A percentile compares a stretch with the other conserved stretches of the same genome.
Evolutionary conservation across 768 basidiomycete genomes (phyloP).

Genomic region (Suillus fuscotomentosus): DNA sequence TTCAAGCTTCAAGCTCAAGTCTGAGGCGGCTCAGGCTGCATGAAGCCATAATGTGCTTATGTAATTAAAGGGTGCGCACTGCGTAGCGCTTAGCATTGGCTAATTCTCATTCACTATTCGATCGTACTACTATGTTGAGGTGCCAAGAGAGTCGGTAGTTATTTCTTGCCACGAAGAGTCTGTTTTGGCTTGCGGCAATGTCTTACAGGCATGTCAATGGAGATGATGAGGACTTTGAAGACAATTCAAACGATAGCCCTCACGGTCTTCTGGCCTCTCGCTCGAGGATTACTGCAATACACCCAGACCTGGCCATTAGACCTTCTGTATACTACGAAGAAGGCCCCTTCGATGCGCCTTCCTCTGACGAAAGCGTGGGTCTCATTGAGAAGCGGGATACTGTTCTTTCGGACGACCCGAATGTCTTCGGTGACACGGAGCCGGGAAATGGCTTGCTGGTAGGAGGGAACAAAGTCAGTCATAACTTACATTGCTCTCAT

Average conservation of each 20-base stretch:
- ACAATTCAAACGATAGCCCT: conserved; percentile 6
- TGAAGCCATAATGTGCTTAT: neutral
- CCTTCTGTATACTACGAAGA: conserved; percentile 66
- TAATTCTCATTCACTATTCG: neutral
- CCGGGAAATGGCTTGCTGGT: conserved; percentile 33
- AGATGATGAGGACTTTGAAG: conserved; percentile 21
- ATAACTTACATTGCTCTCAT: conserved; percentile 3
- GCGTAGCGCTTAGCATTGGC: neutral
- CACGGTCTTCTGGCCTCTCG: conserved; percentile 2
- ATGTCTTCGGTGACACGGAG: conserved; percentile 24
- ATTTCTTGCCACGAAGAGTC: neutral
- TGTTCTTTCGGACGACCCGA: conserved; percentile 8
- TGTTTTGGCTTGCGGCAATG: conserved; percentile 19
- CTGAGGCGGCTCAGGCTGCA: neutral
- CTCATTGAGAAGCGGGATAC: conserved; percentile 46
- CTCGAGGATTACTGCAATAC: conserved; percentile 1
- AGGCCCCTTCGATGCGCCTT: conserved; percentile 74
- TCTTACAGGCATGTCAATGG: conserved; percentile 31
- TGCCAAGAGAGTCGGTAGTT: neutral
- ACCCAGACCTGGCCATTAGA: conserved; percentile 17
- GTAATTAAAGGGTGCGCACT: neutral
- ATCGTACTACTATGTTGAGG: neutral
- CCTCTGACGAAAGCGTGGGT: conserved; percentile 67
- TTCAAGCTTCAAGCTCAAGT: neutral
- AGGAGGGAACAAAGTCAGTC: conserved; percentile 37